Evolutionary conservation across 306 rosid species (phyloP), one percentile per base, ranked within the genome.

Genomic region (Cicer judaicum): DNA sequence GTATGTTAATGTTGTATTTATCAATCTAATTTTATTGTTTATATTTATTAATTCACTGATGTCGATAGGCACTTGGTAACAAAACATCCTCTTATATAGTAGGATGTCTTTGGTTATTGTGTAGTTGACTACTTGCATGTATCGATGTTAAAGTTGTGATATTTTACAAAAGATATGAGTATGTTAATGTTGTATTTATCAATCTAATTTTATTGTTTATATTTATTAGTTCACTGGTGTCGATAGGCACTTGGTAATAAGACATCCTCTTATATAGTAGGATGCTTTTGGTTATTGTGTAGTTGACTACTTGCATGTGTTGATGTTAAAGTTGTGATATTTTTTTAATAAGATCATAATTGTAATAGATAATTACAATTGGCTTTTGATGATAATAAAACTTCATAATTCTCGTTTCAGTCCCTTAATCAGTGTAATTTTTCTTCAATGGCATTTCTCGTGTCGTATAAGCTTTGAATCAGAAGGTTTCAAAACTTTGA

Each of bases 21-120:
- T 39, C 68, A 38, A 14, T 62, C 29, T 38, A 39, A 62, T 39
- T 62, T 62, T 62, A 62, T 62, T 39, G 68, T 36, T n/a, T 62
- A n/a, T 2, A 38, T 38, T 62, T 60, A 60, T 7, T 12, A 11
- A 7, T n/a, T 53, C 5, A 6, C 5, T 1, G 6, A 29, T 7
- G 34, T 29, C 5, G 5, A 24, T 24, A 2, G 34, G 4, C 34
- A 24, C 4, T 5, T 21, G 24, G 24, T 21, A 1, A 21, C 40
- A 21, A 21, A 4, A 24, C 40, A 57, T 5, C 1, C 18, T 50
- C 19, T 3, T 50, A n/a, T n/a, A 13, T 5, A 3, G 18, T 13
- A 13, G 18, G 18, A 50, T n/a, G 55, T 0, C 2, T 10, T 1
- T 48, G 8, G 4, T 55, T 19, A 18, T 18, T 18, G 13, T 55